A percentile compares a stretch with the other conserved stretches of the same genome.
Evolutionary conservation across 129 eudicot species (phyloP).

Genomic region (Lonicera japonica): DNA sequence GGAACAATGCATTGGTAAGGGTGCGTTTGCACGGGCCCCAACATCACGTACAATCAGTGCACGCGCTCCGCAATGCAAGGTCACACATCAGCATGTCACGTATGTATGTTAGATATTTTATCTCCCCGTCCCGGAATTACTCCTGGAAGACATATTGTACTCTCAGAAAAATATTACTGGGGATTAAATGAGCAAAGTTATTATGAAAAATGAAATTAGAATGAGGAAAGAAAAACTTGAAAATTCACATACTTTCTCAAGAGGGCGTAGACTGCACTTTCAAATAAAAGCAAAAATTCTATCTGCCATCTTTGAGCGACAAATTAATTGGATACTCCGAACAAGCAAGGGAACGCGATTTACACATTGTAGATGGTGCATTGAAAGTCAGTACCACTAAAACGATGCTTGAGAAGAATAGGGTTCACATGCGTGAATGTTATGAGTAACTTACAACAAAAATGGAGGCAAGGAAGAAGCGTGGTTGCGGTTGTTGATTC

Average conservation of each 20-base stretch:
- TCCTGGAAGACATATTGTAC: too few species aligned
- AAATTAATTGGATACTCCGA: conserved; percentile 92
- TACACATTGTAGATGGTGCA: conserved; percentile 64
- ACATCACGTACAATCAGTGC: too few species aligned
- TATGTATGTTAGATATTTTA: too few species aligned
- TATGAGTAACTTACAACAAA: conserved; percentile 48
- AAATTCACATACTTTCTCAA: conserved; percentile 34
- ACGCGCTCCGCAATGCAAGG: too few species aligned
- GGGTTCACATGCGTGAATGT: neutral
- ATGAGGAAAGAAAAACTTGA: neutral
- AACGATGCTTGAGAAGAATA: neutral
- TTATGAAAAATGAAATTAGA: neutral
- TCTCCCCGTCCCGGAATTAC: too few species aligned
- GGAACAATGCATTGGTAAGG: too few species aligned
- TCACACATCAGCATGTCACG: too few species aligned
- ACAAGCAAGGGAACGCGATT: conserved; percentile 94
- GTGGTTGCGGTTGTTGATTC: conserved; percentile 79
- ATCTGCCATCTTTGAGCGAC: conserved; percentile 81
- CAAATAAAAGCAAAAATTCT: conserved; percentile 87
- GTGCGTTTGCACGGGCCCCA: too few species aligned
- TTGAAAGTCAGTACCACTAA: conserved; percentile 7
- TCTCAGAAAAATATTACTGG: neutral
- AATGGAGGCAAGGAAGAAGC: conserved; percentile 99
- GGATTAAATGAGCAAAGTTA: neutral
- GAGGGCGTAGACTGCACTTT: conserved; percentile 37